Base-by-base conservation (phyloP, 139 green algal species). In the Chlamydomonas eustigma region DNA sequence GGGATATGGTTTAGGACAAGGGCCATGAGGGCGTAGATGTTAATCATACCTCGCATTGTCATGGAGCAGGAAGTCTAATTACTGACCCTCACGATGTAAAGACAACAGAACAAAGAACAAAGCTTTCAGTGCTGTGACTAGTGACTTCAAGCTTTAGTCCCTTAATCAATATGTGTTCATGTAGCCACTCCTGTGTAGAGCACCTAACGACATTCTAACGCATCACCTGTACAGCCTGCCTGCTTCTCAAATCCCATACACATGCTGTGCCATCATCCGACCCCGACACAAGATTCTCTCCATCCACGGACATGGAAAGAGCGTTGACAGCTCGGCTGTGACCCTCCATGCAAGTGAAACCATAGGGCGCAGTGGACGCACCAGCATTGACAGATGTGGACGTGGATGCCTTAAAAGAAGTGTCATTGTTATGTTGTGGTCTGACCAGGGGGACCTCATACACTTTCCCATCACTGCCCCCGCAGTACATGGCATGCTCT, bases 401-500 rank as follows among this genome's bases (percentile, higher is more conserved):
- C 25, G 58, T 44, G 37, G 31, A 52, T 51, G 73, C 67, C 30
- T 37, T 66, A 32, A 50, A 69, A 50, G 66, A 51, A 3, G 44
- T 28, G 18, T 12, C 12, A 18, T 58, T 18, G 44, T 18, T 44
- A 37, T 1, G 12, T 37, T 51, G 44, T 1, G 6, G 68, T 1
- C 44, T 58, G n/a, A 82, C 39, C 5, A 97, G 71, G 3, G 80
- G 77, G 0, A 92, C 73, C 63, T 94, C 87, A 74, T 90, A 97
- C 24, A 98, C 88, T 18, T 51, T 58, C 31, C 94, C 94, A n/a
- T 94, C 88, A 2, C 36, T 73, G 31, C 87, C 81, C 3, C 92
- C 94, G 4, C 84, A 88, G 51, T 91, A 96, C 39, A 96, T n/a
- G 1, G 81, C 65, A 31, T 93, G 86, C 81, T 97, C 91, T 5